phyloP scores from a whole-genome alignment of 495 filamentous ascomycete genomes.

The Penicillium ucsense region DNA sequence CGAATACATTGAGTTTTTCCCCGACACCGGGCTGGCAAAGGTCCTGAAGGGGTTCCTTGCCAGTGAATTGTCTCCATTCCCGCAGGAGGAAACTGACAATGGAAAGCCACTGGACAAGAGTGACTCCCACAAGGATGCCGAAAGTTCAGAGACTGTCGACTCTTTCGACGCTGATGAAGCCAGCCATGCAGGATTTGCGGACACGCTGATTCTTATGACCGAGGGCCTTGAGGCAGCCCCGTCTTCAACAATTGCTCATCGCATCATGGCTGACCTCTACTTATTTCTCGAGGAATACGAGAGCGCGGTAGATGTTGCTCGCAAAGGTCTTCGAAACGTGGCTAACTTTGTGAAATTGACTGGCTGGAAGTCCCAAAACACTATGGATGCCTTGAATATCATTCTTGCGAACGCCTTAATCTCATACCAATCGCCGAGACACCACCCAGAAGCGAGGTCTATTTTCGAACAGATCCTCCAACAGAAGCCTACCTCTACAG shows the following conservation, averaged over 20 bases:
- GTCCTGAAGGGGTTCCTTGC: slow-evolving; percentile 70
- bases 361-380: slow-evolving; percentile 56
- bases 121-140: slow-evolving; percentile 10
- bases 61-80: slow-evolving; percentile 81
- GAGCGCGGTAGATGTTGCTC: slow-evolving; percentile 65
- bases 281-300: slow-evolving; percentile 80
- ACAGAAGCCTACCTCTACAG: slow-evolving; percentile 59
- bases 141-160: slow-evolving; percentile 8
- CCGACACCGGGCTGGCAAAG: slow-evolving; percentile 68
- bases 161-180: slow-evolving; percentile 13
- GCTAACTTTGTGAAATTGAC: slow-evolving; percentile 50
- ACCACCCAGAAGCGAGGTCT: slow-evolving; percentile 75
- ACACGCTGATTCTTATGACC: slow-evolving; percentile 68
- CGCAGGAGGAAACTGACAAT: slow-evolving; percentile 21
- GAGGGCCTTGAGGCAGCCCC: slow-evolving; percentile 66
- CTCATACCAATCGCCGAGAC: slow-evolving; percentile 75
- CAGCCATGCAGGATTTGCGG: slow-evolving; percentile 46
- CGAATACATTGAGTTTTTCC: slow-evolving; percentile 77
- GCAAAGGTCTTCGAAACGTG: slow-evolving; percentile 55
- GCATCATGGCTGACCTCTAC: slow-evolving; percentile 79
- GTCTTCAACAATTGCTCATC: slow-evolving; percentile 70
- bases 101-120: slow-evolving; percentile 18
- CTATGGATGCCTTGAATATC: slow-evolving; percentile 61
- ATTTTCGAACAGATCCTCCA: slow-evolving; percentile 73
- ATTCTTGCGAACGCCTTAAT: slow-evolving; percentile 75